Evolutionary conservation across 768 basidiomycete species (phyloP).

Genomic region (Mycena kentingensis): DNA sequence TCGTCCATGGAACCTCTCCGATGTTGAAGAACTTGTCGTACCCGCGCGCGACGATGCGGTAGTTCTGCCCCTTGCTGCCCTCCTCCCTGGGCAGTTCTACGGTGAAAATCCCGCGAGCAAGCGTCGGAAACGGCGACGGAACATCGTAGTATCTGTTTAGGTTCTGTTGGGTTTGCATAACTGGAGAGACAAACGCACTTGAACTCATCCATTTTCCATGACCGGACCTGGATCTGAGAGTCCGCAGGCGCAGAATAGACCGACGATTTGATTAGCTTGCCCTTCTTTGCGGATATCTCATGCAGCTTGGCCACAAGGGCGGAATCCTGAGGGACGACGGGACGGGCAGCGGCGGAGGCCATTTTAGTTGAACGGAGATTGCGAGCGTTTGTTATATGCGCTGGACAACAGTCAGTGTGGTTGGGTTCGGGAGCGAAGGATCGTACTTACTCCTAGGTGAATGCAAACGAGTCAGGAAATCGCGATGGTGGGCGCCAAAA

Average conservation of each 20-base stretch:
- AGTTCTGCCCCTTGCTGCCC: conserved; percentile 31
- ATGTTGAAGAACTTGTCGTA: conserved; percentile 99
- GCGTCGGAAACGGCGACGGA: conserved; percentile 89
- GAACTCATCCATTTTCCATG: conserved; percentile 99
- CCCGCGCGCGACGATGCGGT: conserved; percentile 81
- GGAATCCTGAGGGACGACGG: conserved; percentile 45
- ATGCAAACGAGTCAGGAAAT: no score
- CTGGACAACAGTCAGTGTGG: no score
- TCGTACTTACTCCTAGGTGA: no score
- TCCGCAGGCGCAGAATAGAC: conserved; percentile 60
- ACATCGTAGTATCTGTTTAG: conserved; percentile 90
- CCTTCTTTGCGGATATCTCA: conserved; percentile 51
- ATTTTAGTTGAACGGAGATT: no score
- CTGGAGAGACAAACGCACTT: no score
- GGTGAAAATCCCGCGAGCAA: conserved; percentile 92
- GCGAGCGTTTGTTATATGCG: no score
- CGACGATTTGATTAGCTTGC: conserved; percentile 67
- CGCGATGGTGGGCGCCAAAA: no score
- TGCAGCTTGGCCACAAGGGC: conserved; percentile 59
- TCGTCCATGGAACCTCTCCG: conserved; percentile 93
- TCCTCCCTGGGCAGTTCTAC: conserved; percentile 40
- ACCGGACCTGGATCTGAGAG: conserved; percentile 57
- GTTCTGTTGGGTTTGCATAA: no score
- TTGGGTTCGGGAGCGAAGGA: no score
- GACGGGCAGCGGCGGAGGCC: background rate